phyloP scores from a whole-genome alignment of 2,329 filamentous ascomycete genomes.

The Alternaria postmessia region DNA sequence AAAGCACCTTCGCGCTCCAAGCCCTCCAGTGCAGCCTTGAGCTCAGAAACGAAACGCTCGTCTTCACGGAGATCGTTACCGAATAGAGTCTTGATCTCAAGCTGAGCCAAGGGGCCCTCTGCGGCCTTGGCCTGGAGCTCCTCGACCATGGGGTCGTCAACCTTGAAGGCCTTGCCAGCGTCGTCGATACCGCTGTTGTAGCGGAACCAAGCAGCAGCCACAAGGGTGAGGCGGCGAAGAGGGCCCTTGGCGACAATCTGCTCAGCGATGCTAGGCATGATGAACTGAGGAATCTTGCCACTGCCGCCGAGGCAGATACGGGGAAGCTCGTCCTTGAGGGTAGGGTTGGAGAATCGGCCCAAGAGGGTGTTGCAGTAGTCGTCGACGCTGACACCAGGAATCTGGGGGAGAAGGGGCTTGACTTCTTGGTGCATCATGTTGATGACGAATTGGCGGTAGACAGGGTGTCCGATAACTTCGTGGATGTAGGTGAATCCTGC shows the following conservation, averaged over 20 bases:
- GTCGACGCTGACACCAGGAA: constrained; percentile 39
- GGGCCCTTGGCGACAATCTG: constrained; percentile 36
- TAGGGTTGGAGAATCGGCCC: constrained; percentile 38
- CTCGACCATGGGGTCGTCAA: constrained; percentile 37
- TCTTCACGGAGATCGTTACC: constrained; percentile 39
- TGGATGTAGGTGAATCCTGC: constrained; percentile 39
- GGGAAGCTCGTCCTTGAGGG: constrained; percentile 40
- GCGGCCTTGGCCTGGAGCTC: constrained; percentile 35
- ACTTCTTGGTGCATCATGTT: constrained; percentile 44
- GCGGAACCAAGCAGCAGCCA: constrained; percentile 40
- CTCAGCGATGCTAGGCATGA: constrained; percentile 41
- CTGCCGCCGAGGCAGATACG: constrained; percentile 43
- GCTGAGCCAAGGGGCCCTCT: constrained; percentile 23
- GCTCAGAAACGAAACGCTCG: constrained; percentile 37
- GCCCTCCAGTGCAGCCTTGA: constrained; percentile 33
- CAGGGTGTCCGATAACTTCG: constrained; percentile 36
- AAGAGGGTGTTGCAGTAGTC: constrained; percentile 39
- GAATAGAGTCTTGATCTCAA: constrained; percentile 28
- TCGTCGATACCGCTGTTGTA: constrained; percentile 38
- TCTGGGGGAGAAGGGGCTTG: constrained; percentile 37
- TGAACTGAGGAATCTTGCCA: constrained; percentile 43
- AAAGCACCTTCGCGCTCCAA: constrained; percentile 31
- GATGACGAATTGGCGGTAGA: constrained; percentile 35
- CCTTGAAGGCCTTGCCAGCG: constrained; percentile 31
- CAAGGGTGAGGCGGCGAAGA: constrained; percentile 35